Evolutionary conservation across 371 early-diverging fungal genomes (phyloP), one percentile per base, ranked within the genome.

Genomic region (Saksenaea oblongispora): DNA sequence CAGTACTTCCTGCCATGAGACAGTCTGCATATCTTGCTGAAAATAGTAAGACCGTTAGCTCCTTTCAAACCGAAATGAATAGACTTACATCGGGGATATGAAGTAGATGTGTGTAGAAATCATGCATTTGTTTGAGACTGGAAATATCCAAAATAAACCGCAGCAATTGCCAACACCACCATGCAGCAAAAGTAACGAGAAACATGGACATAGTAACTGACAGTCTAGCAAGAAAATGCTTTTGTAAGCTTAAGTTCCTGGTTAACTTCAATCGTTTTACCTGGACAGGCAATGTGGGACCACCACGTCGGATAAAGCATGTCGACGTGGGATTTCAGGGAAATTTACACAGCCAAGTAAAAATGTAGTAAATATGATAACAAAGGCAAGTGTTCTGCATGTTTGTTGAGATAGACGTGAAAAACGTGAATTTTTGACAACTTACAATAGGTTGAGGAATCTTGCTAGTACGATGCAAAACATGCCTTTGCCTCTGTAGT

Each of bases 261-360:
- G 44, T 44, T 17, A 14, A n/a, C 18, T 44, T 44, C n/a, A 2
- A n/a, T 4, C 2, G 3, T 72, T 84, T 59, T 73, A 65, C 79
- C 74, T 73, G 51, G 79, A 72, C 18, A 84, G 59, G 66, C 94
- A 95, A 54, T 93, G 87, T 4, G 92, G 90, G 14, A 89, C 75
- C 34, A 97, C 73, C 1, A 95, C 92, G 9, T 95, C 90, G 1
- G 78, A 66, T 54, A 98, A 76, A 51, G 73, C 70, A 61, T 87
- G 84, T 44, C 86, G 85, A 37, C 83, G 75, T 24, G 87, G 86
- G 24, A 97, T 82, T 59, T 86, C 83, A 8, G 89, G 74, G 67
- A 95, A 93, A 72, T 98, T 92, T 36, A 98, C 82, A 76, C 99
- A 98, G 5, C 90, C 88, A 54, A 91, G 72, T 22, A 96, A 74